phyloP scores from a whole-genome alignment of 73 alveolate genomes.

The Paramecium octaurelia region DNA sequence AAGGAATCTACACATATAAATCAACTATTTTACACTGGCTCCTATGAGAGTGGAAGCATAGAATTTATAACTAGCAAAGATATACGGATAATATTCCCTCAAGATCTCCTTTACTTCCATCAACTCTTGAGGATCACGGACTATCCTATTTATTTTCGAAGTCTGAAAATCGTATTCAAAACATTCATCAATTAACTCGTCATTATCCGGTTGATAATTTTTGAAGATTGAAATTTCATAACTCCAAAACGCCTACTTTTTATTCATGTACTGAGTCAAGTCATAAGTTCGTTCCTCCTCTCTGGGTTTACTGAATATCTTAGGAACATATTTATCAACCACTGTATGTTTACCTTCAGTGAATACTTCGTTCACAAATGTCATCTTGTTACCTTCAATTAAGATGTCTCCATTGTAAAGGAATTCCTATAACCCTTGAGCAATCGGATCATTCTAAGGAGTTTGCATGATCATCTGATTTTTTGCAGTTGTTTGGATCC shows the following conservation, averaged over 20 bases:
- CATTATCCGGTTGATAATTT: constrained; percentile 71
- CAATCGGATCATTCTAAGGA: neutral
- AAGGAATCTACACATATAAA: constrained; percentile 23
- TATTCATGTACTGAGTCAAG: constrained; percentile 17
- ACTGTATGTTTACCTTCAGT: constrained; percentile 8
- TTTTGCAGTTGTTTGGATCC: constrained; percentile 23
- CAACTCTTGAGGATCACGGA: constrained; percentile 32
- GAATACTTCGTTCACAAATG: constrained; percentile 36
- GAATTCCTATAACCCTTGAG: constrained; percentile 19
- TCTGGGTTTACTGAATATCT: constrained; percentile 38
- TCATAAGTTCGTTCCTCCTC: constrained; percentile 56
- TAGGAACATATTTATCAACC: constrained; percentile 45
- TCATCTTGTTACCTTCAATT: constrained; percentile 39
- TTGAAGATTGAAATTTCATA: constrained; percentile 71
- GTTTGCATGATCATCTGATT: constrained; percentile 31
- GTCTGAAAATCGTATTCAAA: constrained; percentile 81
- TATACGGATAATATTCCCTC: constrained; percentile 41
- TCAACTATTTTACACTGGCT: neutral
- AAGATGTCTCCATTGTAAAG: constrained; percentile 44
- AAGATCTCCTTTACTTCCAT: constrained; percentile 35
- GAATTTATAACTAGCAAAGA: constrained; percentile 2
- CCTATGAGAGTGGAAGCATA: constrained; percentile 17
- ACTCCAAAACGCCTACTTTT: constrained; percentile 28
- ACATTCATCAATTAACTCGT: constrained; percentile 72
- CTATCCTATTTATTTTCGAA: constrained; percentile 60